These are phyloP conservation scores for Blepharisma stoltei DNA, from an alignment of 73 alveolate species.

Conservation along the genomic window DNA sequence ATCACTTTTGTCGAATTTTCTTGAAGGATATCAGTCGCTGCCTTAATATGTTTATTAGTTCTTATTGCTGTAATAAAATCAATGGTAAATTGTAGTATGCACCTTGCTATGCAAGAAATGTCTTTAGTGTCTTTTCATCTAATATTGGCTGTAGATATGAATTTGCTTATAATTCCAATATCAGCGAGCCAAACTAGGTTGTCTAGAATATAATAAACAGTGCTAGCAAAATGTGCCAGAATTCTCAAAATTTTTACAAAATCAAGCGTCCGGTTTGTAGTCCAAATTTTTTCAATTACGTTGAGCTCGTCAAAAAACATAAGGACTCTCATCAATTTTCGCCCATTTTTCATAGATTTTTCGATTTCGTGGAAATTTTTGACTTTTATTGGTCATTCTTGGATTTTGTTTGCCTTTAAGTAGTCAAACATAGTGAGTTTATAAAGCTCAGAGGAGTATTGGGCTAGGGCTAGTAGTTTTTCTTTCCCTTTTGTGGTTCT, in stretches of 20 bases:
- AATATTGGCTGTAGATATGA: slow-evolving; percentile 7
- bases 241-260: not conserved
- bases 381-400: not conserved
- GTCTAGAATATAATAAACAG: slow-evolving; percentile 24
- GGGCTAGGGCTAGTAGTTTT: slow-evolving; percentile 13
- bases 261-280: not conserved
- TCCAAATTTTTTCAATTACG: slow-evolving; percentile 2
- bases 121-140: slow-evolving; percentile 27
- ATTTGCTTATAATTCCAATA: slow-evolving; percentile 21
- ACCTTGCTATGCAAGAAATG: not conserved
- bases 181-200: slow-evolving; percentile 19
- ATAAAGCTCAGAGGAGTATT: slow-evolving; percentile 9
- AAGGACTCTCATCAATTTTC: slow-evolving; percentile 21
- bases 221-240: not conserved
- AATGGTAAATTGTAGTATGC: not conserved
- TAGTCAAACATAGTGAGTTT: not conserved
- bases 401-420: not conserved
- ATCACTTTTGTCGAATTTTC: not conserved
- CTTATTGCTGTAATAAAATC: not conserved
- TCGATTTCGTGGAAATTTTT: not conserved
- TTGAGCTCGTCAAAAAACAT: slow-evolving; percentile 8
- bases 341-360: slow-evolving; percentile 25
- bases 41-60: not conserved
- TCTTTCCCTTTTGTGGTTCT: slow-evolving; percentile 22
- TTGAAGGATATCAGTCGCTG: not conserved